These are phyloP conservation scores for Glycine latifolia DNA, from an alignment of 306 rosid species.

Conservation along the genomic window DNA sequence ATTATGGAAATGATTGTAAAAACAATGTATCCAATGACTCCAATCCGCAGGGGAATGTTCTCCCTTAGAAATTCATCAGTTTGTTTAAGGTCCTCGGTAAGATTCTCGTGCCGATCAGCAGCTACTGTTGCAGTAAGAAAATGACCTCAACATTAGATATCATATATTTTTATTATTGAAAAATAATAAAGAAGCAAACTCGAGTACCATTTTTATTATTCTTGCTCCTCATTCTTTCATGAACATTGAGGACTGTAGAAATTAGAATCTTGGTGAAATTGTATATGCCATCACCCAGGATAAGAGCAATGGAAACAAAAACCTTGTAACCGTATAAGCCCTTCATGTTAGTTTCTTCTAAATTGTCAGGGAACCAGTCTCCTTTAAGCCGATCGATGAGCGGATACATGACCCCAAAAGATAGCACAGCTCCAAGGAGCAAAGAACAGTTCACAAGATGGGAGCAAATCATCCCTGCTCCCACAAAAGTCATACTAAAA, in stretches of 20 bases:
- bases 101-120: conserved; percentile 46
- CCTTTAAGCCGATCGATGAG: conserved; percentile 73
- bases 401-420: conserved; percentile 88
- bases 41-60: conserved; percentile 72
- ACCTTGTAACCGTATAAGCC: conserved; percentile 95
- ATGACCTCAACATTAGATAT: conserved; percentile 40
- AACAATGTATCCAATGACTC: conserved; percentile 41
- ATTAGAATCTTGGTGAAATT: conserved; percentile 71
- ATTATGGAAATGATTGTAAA: conserved; percentile 55
- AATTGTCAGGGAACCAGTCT: conserved; percentile 74
- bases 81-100: conserved; percentile 44
- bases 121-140: conserved; percentile 44
- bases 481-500: conserved; percentile 78
- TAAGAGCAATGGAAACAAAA: conserved; percentile 78
- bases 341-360: conserved; percentile 83
- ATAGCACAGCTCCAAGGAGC: conserved; percentile 87
- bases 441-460: conserved; percentile 84
- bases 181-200: neutral
- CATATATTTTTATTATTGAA: neutral
- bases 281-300: conserved; percentile 88
- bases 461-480: conserved; percentile 98
- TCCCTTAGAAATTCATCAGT: conserved; percentile 66
- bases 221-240: conserved; percentile 53
- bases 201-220: conserved; percentile 41
- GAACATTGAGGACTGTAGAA: conserved; percentile 56